These are phyloP conservation scores for Cryptococcus maquisensis DNA, from an alignment of 1,284 basidiomycete genomes.

Conservation along the genomic window DNA sequence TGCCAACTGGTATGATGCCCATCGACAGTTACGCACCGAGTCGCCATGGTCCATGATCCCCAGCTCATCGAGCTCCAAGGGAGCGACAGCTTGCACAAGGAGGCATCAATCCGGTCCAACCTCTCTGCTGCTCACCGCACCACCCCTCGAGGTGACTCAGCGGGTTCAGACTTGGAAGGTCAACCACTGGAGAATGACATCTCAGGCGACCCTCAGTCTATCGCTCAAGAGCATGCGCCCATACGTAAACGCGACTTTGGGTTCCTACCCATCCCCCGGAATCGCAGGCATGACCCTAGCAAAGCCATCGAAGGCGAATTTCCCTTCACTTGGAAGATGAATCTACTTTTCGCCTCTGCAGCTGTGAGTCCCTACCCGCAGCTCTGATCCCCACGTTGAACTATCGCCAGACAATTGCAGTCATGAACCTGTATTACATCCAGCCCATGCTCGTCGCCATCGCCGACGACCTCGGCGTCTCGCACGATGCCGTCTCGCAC, in stretches of 20 bases:
- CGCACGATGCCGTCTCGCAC: conserved; percentile 59
- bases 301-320: conserved; percentile 26
- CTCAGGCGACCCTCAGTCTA: too few species aligned
- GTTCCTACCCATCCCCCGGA: conserved; percentile 62
- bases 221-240: background rate
- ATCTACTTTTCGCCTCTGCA: conserved; percentile 62
- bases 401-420: conserved; percentile 24
- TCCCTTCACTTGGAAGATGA: conserved; percentile 60
- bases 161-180: too few species aligned
- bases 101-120: too few species aligned
- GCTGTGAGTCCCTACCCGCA: conserved; percentile 53
- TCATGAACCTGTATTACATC: conserved; percentile 64
- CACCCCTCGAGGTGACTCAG: too few species aligned
- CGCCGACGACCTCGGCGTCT: conserved; percentile 54
- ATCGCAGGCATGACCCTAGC: conserved; percentile 58
- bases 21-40: too few species aligned
- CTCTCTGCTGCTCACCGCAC: too few species aligned
- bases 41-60: too few species aligned
- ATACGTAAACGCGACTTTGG: conserved; percentile 40
- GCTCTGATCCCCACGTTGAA: background rate
- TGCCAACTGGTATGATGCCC: too few species aligned
- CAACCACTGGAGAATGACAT: too few species aligned
- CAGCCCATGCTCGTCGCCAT: conserved; percentile 61
- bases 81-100: too few species aligned
- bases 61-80: too few species aligned